phyloP scores from a whole-genome alignment of 345 rosid species.

The Sisymbrium altissimum region DNA sequence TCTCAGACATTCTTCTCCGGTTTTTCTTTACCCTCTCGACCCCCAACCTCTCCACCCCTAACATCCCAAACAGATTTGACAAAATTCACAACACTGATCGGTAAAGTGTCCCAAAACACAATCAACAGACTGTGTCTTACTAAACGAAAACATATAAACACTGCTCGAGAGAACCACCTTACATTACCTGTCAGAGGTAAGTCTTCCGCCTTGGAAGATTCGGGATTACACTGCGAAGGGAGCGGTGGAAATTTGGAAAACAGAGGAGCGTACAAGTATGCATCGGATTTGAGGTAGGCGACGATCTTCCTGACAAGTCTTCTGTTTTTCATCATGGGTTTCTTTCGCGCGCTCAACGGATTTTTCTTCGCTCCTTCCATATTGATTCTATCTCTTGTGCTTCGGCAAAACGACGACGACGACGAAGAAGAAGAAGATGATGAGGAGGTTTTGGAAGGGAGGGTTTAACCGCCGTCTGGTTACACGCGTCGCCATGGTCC shows the following conservation, averaged over 20 bases:
- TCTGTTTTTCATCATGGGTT: slow-evolving; percentile 32
- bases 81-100: background rate
- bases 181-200: slow-evolving; percentile 15
- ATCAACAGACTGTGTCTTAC: background rate
- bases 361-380: slow-evolving; percentile 12
- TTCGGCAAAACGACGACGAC: background rate
- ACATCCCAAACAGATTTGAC: too few relatives aligned
- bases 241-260: slow-evolving; percentile 6
- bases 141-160: background rate
- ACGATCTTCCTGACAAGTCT: slow-evolving; percentile 23
- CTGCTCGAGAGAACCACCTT: background rate
- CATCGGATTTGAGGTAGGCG: slow-evolving; percentile 44
- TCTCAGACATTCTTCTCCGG: slow-evolving; percentile 31
- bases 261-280: slow-evolving; percentile 50
- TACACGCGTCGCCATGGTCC: slow-evolving; percentile 25
- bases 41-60: slow-evolving; percentile 16
- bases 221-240: background rate
- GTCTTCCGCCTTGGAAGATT: background rate
- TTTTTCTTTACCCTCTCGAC: slow-evolving; percentile 20
- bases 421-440: background rate
- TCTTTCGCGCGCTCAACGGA: slow-evolving; percentile 9
- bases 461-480: slow-evolving; percentile 10
- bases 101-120: background rate
- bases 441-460: background rate
- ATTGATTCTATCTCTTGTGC: background rate